Conservation (phyloP, 495 filamentous ascomycete species). For the Hypoxylon rickii region DNA sequence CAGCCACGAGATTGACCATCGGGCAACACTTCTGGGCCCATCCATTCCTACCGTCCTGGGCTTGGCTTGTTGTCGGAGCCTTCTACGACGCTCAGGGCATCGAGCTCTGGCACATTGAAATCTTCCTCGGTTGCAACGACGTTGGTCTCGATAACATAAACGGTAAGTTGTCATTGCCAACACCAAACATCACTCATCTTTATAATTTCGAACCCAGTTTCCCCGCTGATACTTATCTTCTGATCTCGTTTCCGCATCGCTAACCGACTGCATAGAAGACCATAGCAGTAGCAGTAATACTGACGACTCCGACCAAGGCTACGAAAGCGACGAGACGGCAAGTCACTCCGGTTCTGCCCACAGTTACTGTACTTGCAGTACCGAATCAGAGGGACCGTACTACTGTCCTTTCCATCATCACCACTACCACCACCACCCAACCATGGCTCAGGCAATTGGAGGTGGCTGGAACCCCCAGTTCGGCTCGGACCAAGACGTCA, state of each 20-base stretch:
- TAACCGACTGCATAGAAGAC: constrained; percentile 4
- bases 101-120: constrained; percentile 37
- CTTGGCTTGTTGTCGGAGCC: constrained; percentile 37
- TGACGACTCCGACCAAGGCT: neutral
- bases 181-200: neutral
- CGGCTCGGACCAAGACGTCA: constrained; percentile 8
- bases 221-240: neutral
- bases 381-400: no score
- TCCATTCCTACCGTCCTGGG: constrained; percentile 31
- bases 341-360: no score
- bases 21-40: constrained; percentile 27
- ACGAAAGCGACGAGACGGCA: neutral
- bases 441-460: constrained; percentile 20
- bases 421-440: no score
- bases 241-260: neutral
- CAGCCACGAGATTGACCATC: constrained; percentile 38
- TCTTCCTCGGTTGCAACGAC: constrained; percentile 26
- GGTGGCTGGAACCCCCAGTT: constrained; percentile 28
- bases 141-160: constrained; percentile 2
- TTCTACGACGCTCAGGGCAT: constrained; percentile 35
- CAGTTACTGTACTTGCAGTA: no score
- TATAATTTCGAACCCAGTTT: neutral
- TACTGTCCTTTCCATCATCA: no score
- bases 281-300: neutral
- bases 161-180: constrained; percentile 14